Conservation (phyloP, 352 stramenopile species). For the Globisporangium abappressorium region DNA sequence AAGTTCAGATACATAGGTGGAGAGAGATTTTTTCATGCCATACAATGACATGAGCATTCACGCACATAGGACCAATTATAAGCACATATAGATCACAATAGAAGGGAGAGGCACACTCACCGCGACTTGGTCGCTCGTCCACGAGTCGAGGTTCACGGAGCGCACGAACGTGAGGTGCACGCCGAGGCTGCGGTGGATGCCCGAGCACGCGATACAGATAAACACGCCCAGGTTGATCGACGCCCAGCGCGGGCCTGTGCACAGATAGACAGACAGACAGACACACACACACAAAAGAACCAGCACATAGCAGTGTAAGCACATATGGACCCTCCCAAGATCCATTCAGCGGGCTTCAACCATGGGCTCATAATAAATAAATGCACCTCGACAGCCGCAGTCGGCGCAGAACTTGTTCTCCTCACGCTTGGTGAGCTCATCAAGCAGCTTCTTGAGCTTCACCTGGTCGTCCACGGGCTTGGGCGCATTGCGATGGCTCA, state of each 20-base stretch:
- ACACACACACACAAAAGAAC: constrained; percentile 18
- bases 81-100: neutral
- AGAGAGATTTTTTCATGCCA: neutral
- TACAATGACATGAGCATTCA: neutral
- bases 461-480: constrained; percentile 68
- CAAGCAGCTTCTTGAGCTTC: constrained; percentile 87
- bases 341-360: constrained; percentile 5
- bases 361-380: neutral
- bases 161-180: constrained; percentile 93
- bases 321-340: neutral
- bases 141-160: constrained; percentile 93
- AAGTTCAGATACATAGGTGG: neutral
- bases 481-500: constrained; percentile 45
- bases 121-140: constrained; percentile 87
- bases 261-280: neutral
- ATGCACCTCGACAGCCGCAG: constrained; percentile 73
- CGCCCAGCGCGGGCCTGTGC: constrained; percentile 83
- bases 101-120: constrained; percentile 24
- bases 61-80: neutral
- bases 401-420: constrained; percentile 91
- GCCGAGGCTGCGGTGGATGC: constrained; percentile 91
- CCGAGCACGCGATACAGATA: constrained; percentile 93
- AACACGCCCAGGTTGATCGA: constrained; percentile 94
- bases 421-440: constrained; percentile 88
- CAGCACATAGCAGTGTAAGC: too few relatives aligned